Percentiles rank a stretch among this genome's conserved stretches.
These are phyloP conservation scores for Casuarina glauca DNA, from an alignment of 306 rosid genomes.

Conservation along the genomic window DNA sequence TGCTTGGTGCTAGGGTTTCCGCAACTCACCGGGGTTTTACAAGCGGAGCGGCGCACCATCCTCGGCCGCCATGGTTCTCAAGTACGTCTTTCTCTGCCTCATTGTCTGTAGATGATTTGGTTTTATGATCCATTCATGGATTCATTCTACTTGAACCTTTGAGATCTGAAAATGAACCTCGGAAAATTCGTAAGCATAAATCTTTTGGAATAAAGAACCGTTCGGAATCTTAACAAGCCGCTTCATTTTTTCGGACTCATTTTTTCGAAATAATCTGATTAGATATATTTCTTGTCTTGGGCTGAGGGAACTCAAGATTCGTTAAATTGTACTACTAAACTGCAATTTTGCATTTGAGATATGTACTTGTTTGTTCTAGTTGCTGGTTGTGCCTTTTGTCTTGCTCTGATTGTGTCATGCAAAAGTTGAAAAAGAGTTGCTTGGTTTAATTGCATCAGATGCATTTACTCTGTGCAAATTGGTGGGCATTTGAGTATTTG, in stretches of 20 bases:
- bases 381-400: background rate
- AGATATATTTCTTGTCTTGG: background rate
- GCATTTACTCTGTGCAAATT: background rate
- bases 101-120: background rate
- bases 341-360: background rate
- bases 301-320: background rate
- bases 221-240: background rate
- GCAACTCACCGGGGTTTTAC: background rate
- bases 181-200: background rate
- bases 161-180: background rate
- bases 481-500: background rate
- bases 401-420: background rate
- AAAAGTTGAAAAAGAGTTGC: background rate
- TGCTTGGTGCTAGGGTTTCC: slow-evolving; percentile 16
- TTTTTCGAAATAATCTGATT: background rate
- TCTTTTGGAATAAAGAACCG: background rate
- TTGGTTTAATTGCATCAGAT: background rate
- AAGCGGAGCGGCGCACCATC: slow-evolving; percentile 20
- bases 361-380: background rate
- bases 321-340: background rate
- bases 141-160: background rate
- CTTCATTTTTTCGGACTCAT: background rate
- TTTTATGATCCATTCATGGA: background rate
- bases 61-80: slow-evolving; percentile 35
- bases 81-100: slow-evolving; percentile 14